Base-by-base conservation (phyloP, 768 basidiomycete genomes). In the Calocybe gangraenosa region DNA sequence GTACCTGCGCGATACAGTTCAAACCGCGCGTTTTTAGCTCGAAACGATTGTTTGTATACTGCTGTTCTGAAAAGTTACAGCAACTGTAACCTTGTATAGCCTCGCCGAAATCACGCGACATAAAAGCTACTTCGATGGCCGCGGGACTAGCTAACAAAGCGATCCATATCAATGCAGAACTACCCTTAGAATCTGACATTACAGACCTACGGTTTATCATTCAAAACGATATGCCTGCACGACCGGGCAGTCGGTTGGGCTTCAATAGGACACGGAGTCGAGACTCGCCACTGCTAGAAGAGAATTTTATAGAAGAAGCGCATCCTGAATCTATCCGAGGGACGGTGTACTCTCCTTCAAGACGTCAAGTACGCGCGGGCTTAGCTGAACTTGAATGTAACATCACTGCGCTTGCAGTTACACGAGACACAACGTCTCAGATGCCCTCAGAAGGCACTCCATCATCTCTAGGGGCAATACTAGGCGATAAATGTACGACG, bases 211-310 rank as follows among this genome's bases (percentile, higher is more conserved):
- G 48, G 35, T 38, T 37, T 30, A 7, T 28, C 15, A 31, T 38
- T 23, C 56, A 56, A 37, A 54, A 58, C 37, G 61, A 57, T 17
- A 54, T 64, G n/a, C 72, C 74, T 25, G 60, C 63, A 52, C 72
- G 75, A 23, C 74, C 76, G 40, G 63, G 65, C 21, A 81, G 73
- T 50, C 74, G 73, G 36, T 65, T 78, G 7, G 73, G 73, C 37
- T 76, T 76, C 51, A 70, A 69, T 56, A 47, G 55, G 42, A 23
- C 23, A 23, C 46, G 36, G 17, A 21, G 44, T 18, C 25, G 37
- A 30, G 39, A 44, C 35, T 20, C 52, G 42, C 43, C 37, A 21
- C 45, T 44, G 25, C 20, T 39, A 2, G 46, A 44, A 36, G 39
- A 42, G 20, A 38, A 44, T 25, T 32, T 21, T 22, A 21, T 43